A percentile compares a stretch with the other conserved stretches of the same genome.
phyloP scores from a whole-genome alignment of 768 basidiomycete genomes.

The Leccinum uliginosum region DNA sequence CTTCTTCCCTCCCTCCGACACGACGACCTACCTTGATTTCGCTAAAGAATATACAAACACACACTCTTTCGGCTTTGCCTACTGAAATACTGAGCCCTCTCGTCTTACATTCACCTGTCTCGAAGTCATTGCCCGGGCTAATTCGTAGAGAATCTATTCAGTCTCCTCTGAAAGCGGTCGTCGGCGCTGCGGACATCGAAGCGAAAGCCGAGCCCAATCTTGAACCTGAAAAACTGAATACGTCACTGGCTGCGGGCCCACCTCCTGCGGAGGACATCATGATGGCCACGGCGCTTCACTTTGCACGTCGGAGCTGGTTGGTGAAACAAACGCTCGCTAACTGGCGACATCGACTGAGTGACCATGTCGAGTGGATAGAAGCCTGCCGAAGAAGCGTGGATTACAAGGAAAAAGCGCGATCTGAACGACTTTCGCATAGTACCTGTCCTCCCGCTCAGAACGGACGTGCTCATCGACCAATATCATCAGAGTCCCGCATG shows the following conservation, averaged over 20 bases:
- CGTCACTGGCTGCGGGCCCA: background rate
- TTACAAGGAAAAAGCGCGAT: constrained; percentile 51
- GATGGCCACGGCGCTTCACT: constrained; percentile 39
- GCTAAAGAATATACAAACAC: constrained; percentile 26
- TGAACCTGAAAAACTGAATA: constrained; percentile 2
- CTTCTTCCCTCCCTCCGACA: constrained; percentile 9
- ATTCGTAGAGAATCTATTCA: constrained; percentile 23
- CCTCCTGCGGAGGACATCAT: constrained; percentile 20
- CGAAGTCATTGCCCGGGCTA: constrained; percentile 13
- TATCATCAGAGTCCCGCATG: constrained; percentile 19
- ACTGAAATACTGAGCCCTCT: constrained; percentile 31
- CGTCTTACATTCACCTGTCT: constrained; percentile 24
- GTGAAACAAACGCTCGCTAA: constrained; percentile 40
- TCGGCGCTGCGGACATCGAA: constrained; percentile 12
- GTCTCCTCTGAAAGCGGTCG: constrained; percentile 21
- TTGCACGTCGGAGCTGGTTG: constrained; percentile 36
- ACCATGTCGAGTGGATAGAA: constrained; percentile 53
- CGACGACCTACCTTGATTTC: constrained; percentile 20
- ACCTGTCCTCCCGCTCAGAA: constrained; percentile 10
- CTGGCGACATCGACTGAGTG: constrained; percentile 46
- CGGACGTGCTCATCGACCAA: constrained; percentile 19
- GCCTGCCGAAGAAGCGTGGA: constrained; percentile 57
- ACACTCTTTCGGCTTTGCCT: constrained; percentile 16
- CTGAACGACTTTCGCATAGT: constrained; percentile 31
- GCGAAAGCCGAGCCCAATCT: constrained; percentile 3